These are phyloP conservation scores for Nemania abortiva DNA, from an alignment of 2,329 filamentous ascomycete species.

Conservation along the genomic window DNA sequence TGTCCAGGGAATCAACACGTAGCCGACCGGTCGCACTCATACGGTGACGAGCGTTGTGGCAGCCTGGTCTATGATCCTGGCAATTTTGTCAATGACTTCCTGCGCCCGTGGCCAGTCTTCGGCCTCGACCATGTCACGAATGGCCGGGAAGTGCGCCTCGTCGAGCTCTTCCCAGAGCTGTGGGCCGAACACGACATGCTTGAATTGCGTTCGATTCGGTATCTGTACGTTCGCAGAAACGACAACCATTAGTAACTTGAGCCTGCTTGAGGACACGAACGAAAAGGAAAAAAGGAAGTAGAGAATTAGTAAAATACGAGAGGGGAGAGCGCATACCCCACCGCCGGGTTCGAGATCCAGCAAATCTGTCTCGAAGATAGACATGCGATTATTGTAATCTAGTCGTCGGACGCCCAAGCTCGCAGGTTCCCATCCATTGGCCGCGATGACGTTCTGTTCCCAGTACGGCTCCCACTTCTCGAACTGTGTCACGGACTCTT, in stretches of 20 bases:
- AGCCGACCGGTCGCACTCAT: background rate
- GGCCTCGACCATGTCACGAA: constrained; percentile 81
- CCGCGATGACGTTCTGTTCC: constrained; percentile 77
- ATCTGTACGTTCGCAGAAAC: constrained; percentile 62
- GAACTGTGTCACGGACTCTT: constrained; percentile 72
- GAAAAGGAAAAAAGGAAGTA: background rate
- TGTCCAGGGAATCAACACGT: background rate
- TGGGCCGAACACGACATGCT: constrained; percentile 90
- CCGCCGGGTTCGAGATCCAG: constrained; percentile 79
- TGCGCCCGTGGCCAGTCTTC: constrained; percentile 78
- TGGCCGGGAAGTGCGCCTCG: constrained; percentile 81
- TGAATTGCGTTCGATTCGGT: constrained; percentile 90
- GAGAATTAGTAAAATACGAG: too few species aligned
- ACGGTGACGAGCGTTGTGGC: constrained; percentile 40
- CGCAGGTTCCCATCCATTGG: constrained; percentile 81
- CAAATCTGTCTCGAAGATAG: constrained; percentile 83
- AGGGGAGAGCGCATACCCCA: constrained; percentile 71
- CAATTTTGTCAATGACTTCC: constrained; percentile 76
- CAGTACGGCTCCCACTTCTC: constrained; percentile 82
- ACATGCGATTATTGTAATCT: constrained; percentile 83
- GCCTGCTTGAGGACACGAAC: background rate
- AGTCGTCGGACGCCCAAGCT: constrained; percentile 75
- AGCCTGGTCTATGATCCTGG: constrained; percentile 66
- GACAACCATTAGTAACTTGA: background rate
- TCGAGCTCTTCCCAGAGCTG: constrained; percentile 79